Evolutionary conservation across 2,329 filamentous ascomycete genomes (phyloP).

Genomic region (Xylariaceae sp.): DNA sequence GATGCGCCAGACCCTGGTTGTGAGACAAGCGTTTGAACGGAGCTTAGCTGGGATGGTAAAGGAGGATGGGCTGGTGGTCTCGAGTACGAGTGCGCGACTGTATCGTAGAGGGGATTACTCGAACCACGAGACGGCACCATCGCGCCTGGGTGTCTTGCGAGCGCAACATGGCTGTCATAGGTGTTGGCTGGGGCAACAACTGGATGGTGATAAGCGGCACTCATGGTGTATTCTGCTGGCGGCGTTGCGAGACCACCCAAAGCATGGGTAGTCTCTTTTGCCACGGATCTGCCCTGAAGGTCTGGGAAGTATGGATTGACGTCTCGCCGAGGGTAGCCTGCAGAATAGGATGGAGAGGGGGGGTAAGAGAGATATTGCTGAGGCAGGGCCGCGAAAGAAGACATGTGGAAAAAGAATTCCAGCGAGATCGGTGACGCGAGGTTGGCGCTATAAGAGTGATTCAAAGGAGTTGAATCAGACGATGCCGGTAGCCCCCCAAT

Average conservation of each 20-base stretch:
- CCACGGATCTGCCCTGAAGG: slow-evolving; percentile 19
- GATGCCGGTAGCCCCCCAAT: slow-evolving; percentile 6
- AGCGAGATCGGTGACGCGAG: slow-evolving; percentile 5
- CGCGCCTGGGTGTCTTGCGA: slow-evolving; percentile 39
- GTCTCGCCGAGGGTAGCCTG: slow-evolving; percentile 19
- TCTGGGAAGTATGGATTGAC: slow-evolving; percentile 20
- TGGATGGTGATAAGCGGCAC: slow-evolving; percentile 48
- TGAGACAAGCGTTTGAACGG: slow-evolving; percentile 17
- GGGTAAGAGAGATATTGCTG: slow-evolving; percentile 26
- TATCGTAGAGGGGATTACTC: slow-evolving; percentile 34
- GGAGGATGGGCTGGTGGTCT: slow-evolving; percentile 34
- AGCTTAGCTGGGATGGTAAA: slow-evolving; percentile 25
- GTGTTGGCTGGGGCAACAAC: slow-evolving; percentile 39
- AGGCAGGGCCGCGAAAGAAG: slow-evolving; percentile 26
- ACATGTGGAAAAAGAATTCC: slow-evolving; percentile 26
- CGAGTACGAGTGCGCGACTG: slow-evolving; percentile 22
- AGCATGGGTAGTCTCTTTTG: slow-evolving; percentile 26
- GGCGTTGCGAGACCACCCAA: slow-evolving; percentile 48
- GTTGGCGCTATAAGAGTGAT: slow-evolving; percentile 3
- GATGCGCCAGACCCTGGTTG: slow-evolving; percentile 23
- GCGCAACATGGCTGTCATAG: slow-evolving; percentile 44
- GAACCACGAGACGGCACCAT: slow-evolving; percentile 35
- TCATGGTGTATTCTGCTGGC: slow-evolving; percentile 51
- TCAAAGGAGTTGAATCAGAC: slow-evolving; percentile 5
- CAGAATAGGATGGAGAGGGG: slow-evolving; percentile 25